phyloP scores from a whole-genome alignment of 495 filamentous ascomycete genomes.

The Daldinia caldariorum region DNA sequence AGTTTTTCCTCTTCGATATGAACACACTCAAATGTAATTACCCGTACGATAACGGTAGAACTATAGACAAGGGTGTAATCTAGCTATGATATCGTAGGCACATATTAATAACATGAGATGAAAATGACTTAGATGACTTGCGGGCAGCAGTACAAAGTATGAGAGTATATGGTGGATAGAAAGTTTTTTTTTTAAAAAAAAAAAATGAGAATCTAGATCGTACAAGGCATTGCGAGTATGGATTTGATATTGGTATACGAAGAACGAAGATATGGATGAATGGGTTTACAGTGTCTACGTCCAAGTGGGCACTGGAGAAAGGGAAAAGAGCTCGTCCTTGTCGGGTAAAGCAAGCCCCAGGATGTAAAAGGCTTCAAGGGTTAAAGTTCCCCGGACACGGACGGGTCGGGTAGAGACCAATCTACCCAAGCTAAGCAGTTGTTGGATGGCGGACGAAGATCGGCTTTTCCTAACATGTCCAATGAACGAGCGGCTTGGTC shows the following conservation, averaged over 20 bases:
- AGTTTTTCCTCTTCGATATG: slow-evolving; percentile 8
- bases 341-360: slow-evolving; percentile 39
- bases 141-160: slow-evolving; percentile 24
- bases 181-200: too few species aligned
- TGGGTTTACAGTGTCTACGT: slow-evolving; percentile 38
- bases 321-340: slow-evolving; percentile 41
- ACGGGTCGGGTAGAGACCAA: slow-evolving; percentile 45
- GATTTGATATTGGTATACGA: slow-evolving; percentile 37
- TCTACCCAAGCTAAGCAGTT: slow-evolving; percentile 37
- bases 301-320: slow-evolving; percentile 37
- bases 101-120: slow-evolving; percentile 36
- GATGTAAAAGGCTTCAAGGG: slow-evolving; percentile 24
- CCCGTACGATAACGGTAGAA: slow-evolving; percentile 9
- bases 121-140: slow-evolving; percentile 18
- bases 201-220: slow-evolving; percentile 13
- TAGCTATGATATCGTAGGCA: slow-evolving; percentile 16
- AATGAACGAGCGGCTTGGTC: slow-evolving; percentile 35
- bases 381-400: slow-evolving; percentile 42
- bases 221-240: slow-evolving; percentile 29
- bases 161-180: slow-evolving; percentile 4
- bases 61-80: slow-evolving; percentile 22
- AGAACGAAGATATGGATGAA: slow-evolving; percentile 36
- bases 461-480: slow-evolving; percentile 35
- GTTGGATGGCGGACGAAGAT: slow-evolving; percentile 41
- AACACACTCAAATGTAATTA: slow-evolving; percentile 11